phyloP scores from a whole-genome alignment of 306 rosid species.

The Cercis canadensis region DNA sequence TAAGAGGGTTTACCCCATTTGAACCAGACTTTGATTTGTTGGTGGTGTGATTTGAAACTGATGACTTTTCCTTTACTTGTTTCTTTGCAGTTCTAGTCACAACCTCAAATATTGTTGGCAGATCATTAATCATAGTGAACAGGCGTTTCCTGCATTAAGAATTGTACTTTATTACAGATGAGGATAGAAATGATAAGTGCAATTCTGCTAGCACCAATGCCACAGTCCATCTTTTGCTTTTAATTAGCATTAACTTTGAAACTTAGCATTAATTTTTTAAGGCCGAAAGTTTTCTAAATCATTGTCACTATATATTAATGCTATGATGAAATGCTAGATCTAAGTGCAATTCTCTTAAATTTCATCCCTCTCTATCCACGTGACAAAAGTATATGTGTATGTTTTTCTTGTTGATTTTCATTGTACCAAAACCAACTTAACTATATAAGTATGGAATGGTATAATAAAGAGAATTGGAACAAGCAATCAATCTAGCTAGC shows the following conservation, averaged over 20 bases:
- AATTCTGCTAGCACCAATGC: neutral
- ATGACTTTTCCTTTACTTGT: slow-evolving; percentile 78
- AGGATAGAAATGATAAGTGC: neutral
- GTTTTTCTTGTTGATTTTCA: neutral
- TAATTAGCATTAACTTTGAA: no score
- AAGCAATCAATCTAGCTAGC: slow-evolving; percentile 23
- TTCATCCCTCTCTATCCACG: slow-evolving; percentile 7
- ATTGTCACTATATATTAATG: neutral
- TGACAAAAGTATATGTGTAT: neutral
- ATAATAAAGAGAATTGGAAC: neutral
- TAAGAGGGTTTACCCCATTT: slow-evolving; percentile 61
- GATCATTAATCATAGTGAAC: slow-evolving; percentile 76
- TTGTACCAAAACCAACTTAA: slow-evolving; percentile 1
- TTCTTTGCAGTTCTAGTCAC: slow-evolving; percentile 73
- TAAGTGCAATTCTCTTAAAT: neutral
- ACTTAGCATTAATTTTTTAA: slow-evolving; percentile 22
- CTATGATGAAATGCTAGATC: slow-evolving; percentile 40
- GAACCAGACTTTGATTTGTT: slow-evolving; percentile 74
- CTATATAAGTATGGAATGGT: neutral
- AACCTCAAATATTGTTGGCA: slow-evolving; percentile 84
- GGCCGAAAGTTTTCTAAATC: slow-evolving; percentile 28
- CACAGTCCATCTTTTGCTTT: neutral
- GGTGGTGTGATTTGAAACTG: slow-evolving; percentile 68
- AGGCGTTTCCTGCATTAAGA: slow-evolving; percentile 72
- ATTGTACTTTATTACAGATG: slow-evolving; percentile 1